Percentiles rank a stretch among this genome's conserved stretches.
phyloP scores from a whole-genome alignment of 768 basidiomycete genomes.

The Glaciozyma antarctica region DNA sequence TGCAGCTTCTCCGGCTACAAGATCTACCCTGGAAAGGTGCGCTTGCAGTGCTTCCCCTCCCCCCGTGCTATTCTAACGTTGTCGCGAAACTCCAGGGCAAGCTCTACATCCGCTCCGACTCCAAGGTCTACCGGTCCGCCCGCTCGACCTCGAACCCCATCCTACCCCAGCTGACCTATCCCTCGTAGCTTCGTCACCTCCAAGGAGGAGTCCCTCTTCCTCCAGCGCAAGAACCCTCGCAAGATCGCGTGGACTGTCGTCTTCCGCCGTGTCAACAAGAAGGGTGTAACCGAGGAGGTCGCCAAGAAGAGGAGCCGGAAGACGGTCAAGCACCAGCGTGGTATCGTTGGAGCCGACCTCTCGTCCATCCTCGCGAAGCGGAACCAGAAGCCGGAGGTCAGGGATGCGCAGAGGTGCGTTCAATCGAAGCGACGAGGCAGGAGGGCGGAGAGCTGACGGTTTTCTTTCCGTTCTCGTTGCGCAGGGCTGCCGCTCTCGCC shows the following conservation, averaged over 20 bases:
- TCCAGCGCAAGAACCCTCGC: conserved; percentile 98
- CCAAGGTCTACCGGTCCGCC: conserved; percentile 36
- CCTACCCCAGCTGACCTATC: not conserved
- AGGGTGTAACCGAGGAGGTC: conserved; percentile 97
- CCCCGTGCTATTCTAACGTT: not conserved
- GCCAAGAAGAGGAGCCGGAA: conserved; percentile 97
- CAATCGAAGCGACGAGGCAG: not conserved
- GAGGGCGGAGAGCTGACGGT: not conserved
- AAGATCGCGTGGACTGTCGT: conserved; percentile 93
- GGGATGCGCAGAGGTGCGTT: conserved; percentile 54
- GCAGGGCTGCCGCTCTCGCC: conserved; percentile 30
- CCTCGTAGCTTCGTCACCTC: conserved; percentile 76
- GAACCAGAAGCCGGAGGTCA: conserved; percentile 73
- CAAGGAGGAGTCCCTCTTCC: conserved; percentile 92
- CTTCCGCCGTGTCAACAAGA: conserved; percentile 98
- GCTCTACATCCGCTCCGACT: conserved; percentile 36
- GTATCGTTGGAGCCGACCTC: conserved; percentile 94
- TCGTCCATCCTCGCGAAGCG: conserved; percentile 81
- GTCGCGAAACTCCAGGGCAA: conserved; percentile 18
- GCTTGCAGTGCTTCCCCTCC: not conserved
- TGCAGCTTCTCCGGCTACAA: conserved; percentile 95
- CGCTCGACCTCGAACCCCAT: not conserved
- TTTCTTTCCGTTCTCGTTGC: not conserved
- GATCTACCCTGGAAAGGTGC: conserved; percentile 50
- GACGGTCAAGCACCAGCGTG: conserved; percentile 95